Evolutionary conservation across 441 rosid genomes (phyloP).

Genomic region (Aleurites moluccanus): DNA sequence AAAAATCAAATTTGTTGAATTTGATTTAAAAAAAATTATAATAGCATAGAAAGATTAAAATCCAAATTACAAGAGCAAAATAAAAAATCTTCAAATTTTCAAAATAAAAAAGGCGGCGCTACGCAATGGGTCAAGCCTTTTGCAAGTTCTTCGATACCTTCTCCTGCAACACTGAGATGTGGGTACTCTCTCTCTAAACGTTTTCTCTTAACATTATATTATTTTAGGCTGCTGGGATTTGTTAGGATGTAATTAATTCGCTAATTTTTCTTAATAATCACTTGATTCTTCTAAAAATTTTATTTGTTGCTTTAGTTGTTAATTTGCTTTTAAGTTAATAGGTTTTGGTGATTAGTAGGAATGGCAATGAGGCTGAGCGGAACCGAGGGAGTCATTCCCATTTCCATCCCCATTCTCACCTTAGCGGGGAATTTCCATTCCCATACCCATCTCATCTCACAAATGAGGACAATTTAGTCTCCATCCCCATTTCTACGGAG

Average conservation of each 20-base stretch:
- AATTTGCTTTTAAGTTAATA: not conserved
- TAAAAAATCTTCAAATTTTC: not conserved
- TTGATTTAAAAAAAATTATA: not conserved
- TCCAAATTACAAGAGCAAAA: not conserved
- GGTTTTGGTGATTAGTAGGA: not conserved
- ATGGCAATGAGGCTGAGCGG: no score
- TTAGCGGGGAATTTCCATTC: no score
- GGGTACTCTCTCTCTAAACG: conserved; percentile 44
- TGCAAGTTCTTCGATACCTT: conserved; percentile 92
- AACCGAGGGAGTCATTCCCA: no score
- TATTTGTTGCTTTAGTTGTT: not conserved
- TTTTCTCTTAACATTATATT: not conserved
- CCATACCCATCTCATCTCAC: no score
- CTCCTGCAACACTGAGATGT: conserved; percentile 97
- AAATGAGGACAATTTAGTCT: no score
- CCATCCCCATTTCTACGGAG: no score
- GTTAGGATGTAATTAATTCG: not conserved
- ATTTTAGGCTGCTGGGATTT: not conserved
- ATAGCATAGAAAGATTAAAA: not conserved
- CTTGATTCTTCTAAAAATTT: not conserved
- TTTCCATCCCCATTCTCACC: no score
- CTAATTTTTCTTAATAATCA: not conserved
- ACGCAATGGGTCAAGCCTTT: conserved; percentile 82
- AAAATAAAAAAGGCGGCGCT: not conserved
- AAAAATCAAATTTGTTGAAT: no score